These are phyloP conservation scores for Cercophora sp. DNA, from an alignment of 495 filamentous ascomycete species.

Conservation along the genomic window DNA sequence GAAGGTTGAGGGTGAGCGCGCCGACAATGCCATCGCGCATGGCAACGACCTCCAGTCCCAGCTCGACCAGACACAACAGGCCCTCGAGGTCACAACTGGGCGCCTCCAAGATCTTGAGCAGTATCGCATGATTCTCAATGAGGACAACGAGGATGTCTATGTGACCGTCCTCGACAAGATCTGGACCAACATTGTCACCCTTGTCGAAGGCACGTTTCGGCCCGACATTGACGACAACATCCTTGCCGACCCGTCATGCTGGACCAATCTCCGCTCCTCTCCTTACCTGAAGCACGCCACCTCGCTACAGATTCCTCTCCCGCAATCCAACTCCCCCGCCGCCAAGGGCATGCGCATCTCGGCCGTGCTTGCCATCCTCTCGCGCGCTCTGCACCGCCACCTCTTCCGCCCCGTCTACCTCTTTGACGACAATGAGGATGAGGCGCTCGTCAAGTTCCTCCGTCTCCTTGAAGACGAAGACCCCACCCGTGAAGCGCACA, in stretches of 20 bases:
- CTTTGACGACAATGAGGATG: slow-evolving; percentile 28
- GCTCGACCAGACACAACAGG: slow-evolving; percentile 25
- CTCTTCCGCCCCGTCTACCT: slow-evolving; percentile 37
- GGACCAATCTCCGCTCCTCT: slow-evolving; percentile 35
- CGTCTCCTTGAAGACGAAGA: slow-evolving; percentile 33
- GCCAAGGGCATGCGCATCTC: slow-evolving; percentile 39
- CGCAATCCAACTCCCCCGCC: slow-evolving; percentile 33
- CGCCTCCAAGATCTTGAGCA: slow-evolving; percentile 28
- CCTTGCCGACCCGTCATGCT: slow-evolving; percentile 33
- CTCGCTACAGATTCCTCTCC: slow-evolving; percentile 30
- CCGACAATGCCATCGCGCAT: slow-evolving; percentile 25
- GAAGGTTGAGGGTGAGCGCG: slow-evolving; percentile 21
- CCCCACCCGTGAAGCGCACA: slow-evolving; percentile 30
- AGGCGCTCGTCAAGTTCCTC: slow-evolving; percentile 27
- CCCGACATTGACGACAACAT: slow-evolving; percentile 31
- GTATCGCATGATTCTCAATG: slow-evolving; percentile 25
- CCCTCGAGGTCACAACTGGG: slow-evolving; percentile 17
- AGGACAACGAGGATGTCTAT: slow-evolving; percentile 30
- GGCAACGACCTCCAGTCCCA: slow-evolving; percentile 25
- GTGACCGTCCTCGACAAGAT: slow-evolving; percentile 36
- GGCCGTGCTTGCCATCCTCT: slow-evolving; percentile 33
- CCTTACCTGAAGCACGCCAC: slow-evolving; percentile 36
- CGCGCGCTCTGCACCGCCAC: slow-evolving; percentile 32
- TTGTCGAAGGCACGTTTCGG: slow-evolving; percentile 33
- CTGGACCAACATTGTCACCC: slow-evolving; percentile 35